Percentiles rank a stretch among this genome's conserved stretches.
Conservation (phyloP, 257 asterid species). For the Przewalskia tangutica region DNA sequence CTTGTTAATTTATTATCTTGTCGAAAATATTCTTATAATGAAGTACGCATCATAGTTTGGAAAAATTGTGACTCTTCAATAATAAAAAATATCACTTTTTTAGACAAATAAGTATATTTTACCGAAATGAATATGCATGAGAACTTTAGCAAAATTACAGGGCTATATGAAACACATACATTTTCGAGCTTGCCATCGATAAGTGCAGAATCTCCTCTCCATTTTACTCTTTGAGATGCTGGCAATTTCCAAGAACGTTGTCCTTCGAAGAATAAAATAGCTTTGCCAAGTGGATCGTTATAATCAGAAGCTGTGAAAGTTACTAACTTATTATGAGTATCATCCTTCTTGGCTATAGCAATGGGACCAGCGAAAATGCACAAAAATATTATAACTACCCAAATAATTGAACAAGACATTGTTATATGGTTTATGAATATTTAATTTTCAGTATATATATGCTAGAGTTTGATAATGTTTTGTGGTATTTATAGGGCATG, state of each 20-base stretch:
- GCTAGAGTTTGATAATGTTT: not conserved
- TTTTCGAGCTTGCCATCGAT: constrained; percentile 42
- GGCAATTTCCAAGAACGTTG: constrained; percentile 74
- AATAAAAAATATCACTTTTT: not conserved
- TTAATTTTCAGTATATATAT: not conserved
- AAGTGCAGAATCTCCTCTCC: constrained; percentile 81
- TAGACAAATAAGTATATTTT: not conserved
- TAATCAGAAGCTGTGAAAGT: constrained; percentile 16
- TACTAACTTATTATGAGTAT: not conserved
- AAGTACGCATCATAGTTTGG: too few species aligned
- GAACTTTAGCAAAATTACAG: not conserved
- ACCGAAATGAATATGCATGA: not conserved
- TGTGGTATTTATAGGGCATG: not conserved
- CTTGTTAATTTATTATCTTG: too few species aligned
- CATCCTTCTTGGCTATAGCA: constrained; percentile 8
- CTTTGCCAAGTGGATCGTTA: constrained; percentile 50
- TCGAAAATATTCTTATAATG: too few species aligned
- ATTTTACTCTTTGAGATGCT: constrained; percentile 37
- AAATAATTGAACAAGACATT: constrained; percentile 4
- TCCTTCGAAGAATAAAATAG: constrained; percentile 73
- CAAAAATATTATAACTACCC: constrained; percentile 12
- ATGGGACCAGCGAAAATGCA: constrained; percentile 1
- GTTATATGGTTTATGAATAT: not conserved
- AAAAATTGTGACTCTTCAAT: not conserved
- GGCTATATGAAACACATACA: constrained; percentile 13